Percentiles rank a stretch among this genome's conserved stretches.
These are phyloP conservation scores for Penicillium paxilli DNA, from an alignment of 495 filamentous ascomycete genomes.

Conservation along the genomic window DNA sequence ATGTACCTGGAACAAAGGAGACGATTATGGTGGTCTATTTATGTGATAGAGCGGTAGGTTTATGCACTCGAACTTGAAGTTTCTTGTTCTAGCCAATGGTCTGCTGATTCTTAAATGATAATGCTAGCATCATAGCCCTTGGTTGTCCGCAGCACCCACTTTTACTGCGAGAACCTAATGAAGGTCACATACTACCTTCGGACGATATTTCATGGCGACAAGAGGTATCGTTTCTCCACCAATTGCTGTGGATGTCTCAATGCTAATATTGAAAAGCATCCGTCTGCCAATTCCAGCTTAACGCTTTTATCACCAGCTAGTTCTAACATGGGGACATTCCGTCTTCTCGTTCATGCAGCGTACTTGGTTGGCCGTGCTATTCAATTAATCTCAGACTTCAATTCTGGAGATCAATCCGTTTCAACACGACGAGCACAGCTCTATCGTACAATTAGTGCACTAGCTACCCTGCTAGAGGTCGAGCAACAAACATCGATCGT, in stretches of 20 bases:
- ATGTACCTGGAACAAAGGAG: conserved; percentile 7
- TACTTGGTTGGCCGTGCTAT: conserved; percentile 11
- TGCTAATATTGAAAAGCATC: background rate
- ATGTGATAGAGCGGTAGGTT: conserved; percentile 15
- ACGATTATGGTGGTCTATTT: conserved; percentile 16
- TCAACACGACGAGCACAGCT: conserved; percentile 8
- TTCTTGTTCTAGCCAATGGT: background rate
- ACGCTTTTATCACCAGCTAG: conserved; percentile 10
- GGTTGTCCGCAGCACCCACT: conserved; percentile 4
- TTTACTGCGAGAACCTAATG: conserved; percentile 6
- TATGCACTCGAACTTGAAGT: background rate
- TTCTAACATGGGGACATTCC: conserved; percentile 15
- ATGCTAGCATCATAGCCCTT: conserved; percentile 6
- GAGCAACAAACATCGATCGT: conserved; percentile 7
- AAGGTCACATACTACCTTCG: conserved; percentile 5
- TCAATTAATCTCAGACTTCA: conserved; percentile 7
- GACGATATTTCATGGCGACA: conserved; percentile 11
- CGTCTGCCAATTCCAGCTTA: background rate
- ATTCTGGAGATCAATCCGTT: background rate
- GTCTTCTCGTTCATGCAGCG: conserved; percentile 13
- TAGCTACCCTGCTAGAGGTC: conserved; percentile 8
- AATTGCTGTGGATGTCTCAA: too few species aligned
- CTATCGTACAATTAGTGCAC: conserved; percentile 10
- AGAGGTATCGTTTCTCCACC: background rate
- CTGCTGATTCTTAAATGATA: background rate